Evolutionary conservation across 352 stramenopile genomes (phyloP).

Genomic region (Pythium grandisporangium): DNA sequence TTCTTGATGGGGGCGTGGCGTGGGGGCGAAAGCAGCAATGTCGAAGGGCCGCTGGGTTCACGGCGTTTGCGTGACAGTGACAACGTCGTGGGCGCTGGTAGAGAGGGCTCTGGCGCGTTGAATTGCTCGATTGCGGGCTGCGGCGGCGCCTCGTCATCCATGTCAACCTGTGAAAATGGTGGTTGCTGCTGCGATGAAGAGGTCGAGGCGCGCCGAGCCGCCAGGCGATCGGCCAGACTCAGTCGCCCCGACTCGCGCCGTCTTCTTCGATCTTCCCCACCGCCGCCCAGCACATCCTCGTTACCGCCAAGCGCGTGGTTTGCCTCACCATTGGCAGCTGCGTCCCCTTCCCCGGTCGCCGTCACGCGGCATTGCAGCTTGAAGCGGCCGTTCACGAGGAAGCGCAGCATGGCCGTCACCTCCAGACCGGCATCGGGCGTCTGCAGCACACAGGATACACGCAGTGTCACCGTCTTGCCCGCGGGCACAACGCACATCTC

Average conservation of each 20-base stretch:
- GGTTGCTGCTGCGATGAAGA: neutral
- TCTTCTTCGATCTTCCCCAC: too few species aligned
- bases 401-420: constrained; percentile 34
- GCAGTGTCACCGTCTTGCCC: constrained; percentile 34
- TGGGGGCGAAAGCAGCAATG: constrained; percentile 8
- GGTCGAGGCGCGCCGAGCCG: neutral
- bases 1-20: constrained; percentile 11
- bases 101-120: neutral
- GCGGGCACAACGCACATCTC: constrained; percentile 62
- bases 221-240: neutral
- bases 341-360: constrained; percentile 4
- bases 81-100: neutral
- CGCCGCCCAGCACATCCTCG: neutral
- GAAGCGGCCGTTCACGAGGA: constrained; percentile 54
- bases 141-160: neutral
- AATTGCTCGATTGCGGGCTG: too few species aligned
- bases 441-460: constrained; percentile 55
- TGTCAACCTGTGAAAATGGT: neutral
- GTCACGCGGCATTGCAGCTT: constrained; percentile 39
- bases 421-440: constrained; percentile 25
- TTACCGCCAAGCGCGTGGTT: constrained; percentile 3
- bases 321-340: constrained; percentile 1
- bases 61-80: constrained; percentile 7
- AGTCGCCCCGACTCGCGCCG: too few species aligned
- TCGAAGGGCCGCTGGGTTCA: constrained; percentile 2